These are phyloP conservation scores for Gamsiella multidivaricata DNA, from an alignment of 192 early-diverging fungal genomes.

Conservation along the genomic window DNA sequence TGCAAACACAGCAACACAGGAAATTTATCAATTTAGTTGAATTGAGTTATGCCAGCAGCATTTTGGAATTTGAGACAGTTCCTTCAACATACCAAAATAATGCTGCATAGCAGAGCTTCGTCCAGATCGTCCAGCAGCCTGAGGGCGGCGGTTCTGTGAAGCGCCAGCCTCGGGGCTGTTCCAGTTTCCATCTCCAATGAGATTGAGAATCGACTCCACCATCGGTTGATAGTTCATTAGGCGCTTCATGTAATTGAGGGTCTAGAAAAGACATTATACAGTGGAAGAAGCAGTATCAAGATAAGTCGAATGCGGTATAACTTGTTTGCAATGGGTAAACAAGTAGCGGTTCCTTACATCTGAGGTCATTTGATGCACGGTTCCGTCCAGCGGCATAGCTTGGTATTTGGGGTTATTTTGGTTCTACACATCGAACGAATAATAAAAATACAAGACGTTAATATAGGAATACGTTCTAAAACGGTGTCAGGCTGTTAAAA, in stretches of 20 bases:
- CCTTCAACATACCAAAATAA: slow-evolving; percentile 41
- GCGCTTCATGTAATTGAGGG: slow-evolving; percentile 72
- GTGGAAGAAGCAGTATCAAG: neutral
- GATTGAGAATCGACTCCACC: slow-evolving; percentile 64
- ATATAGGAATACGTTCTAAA: neutral
- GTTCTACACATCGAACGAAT: slow-evolving; percentile 16
- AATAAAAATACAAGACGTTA: slow-evolving; percentile 9
- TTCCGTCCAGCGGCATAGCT: slow-evolving; percentile 79
- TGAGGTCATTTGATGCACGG: slow-evolving; percentile 85
- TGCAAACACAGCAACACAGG: no score
- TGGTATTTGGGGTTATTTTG: slow-evolving; percentile 56
- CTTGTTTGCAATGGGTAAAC: neutral
- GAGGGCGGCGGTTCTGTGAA: slow-evolving; percentile 42
- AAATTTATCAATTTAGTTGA: no score
- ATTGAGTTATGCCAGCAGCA: no score
- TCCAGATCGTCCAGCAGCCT: slow-evolving; percentile 19
- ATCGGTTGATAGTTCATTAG: slow-evolving; percentile 65
- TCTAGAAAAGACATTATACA: slow-evolving; percentile 34
- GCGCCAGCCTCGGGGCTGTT: slow-evolving; percentile 53
- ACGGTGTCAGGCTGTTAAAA: neutral
- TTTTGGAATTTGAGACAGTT: no score
- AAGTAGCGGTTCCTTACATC: slow-evolving; percentile 61
- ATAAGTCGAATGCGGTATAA: no score
- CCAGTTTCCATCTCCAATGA: slow-evolving; percentile 69
- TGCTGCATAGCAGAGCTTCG: slow-evolving; percentile 42